phyloP scores from a whole-genome alignment of 164 flowering plant genomes.

The Vitis rotundifolia region DNA sequence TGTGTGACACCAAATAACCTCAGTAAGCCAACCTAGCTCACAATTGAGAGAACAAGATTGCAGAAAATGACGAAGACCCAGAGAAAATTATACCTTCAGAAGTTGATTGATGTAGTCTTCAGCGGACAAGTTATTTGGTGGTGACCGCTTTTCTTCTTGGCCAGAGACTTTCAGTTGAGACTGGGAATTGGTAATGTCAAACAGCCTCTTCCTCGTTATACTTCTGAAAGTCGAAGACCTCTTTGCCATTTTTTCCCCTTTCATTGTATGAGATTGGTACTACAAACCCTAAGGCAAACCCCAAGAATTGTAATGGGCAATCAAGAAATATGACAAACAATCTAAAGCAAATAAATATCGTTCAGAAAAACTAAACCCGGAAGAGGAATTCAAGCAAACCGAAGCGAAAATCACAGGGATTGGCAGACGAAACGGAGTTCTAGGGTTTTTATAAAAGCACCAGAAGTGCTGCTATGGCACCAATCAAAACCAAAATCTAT shows the following conservation, averaged over 20 bases:
- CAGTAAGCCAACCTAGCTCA: not conserved
- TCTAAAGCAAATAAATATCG: slow-evolving; percentile 5
- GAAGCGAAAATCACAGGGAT: no score
- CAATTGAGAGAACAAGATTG: not conserved
- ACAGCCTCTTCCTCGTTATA: slow-evolving; percentile 46
- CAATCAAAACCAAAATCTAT: no score
- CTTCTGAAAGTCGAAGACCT: slow-evolving; percentile 44
- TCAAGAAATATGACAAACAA: not conserved
- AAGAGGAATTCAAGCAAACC: no score
- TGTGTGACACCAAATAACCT: slow-evolving; percentile 1
- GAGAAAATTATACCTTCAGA: no score
- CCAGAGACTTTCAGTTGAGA: no score
- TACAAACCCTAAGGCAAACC: not conserved
- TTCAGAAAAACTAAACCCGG: not conserved
- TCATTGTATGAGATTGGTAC: slow-evolving; percentile 23
- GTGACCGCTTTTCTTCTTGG: no score
- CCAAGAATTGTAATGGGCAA: slow-evolving; percentile 5
- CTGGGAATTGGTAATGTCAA: slow-evolving; percentile 64
- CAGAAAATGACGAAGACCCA: no score
- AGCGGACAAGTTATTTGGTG: no score
- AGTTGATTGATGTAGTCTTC: no score
- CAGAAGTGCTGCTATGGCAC: no score
- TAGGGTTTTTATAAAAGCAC: no score
- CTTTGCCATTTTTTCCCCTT: slow-evolving; percentile 39
- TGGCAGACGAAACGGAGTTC: no score